Base-by-base conservation (phyloP, 2,329 filamentous ascomycete species). In the Cadophora sp. region DNA sequence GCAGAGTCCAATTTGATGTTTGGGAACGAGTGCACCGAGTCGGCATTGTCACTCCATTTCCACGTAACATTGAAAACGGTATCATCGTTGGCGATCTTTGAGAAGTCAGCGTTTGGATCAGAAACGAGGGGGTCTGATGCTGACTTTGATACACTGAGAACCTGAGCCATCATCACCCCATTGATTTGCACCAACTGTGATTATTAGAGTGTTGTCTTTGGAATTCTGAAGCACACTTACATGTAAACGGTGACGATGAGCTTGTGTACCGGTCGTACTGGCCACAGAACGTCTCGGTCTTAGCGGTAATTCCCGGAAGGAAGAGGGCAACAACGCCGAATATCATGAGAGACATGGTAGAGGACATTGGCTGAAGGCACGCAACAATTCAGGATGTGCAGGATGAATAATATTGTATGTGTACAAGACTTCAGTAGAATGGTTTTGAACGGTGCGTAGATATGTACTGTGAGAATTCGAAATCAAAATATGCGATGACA, bases 161-260 rank as follows among this genome's bases (percentile, higher is more conserved):
- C 66, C 66, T 18, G 66, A 67, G 13, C 56, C 56, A 59, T 67
- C 66, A 51, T 62, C 48, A 27, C 66, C 66, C 66, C 66, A 67
- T 47, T 58, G 62, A 41, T 67, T 65, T 18, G 62, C 53, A 24
- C 33, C 59, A 45, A 67, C 65, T 67, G 24, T 16, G 16, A 20
- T 16, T 43, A 24, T 63, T 56, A 63, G 43, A 36, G 9, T n/a
- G n/a, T 30, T 30, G 27, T 30, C 27, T 30, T 30, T 30, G 6
- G 27, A 30, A 30, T 18, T 5, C 3, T 16, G 13, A 45, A 14
- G 33, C 27, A 24, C 6, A 16, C 27, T 36, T 61, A 61, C 59
- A 61, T 18, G 59, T 50, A 36, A 33, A 61, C 39, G 43, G 30
- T 36, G 11, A 50, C 20, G 8, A 36, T 33, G 24, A 22, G 43